phyloP scores from a whole-genome alignment of 106 monocot species.

The Acorus gramineus region DNA sequence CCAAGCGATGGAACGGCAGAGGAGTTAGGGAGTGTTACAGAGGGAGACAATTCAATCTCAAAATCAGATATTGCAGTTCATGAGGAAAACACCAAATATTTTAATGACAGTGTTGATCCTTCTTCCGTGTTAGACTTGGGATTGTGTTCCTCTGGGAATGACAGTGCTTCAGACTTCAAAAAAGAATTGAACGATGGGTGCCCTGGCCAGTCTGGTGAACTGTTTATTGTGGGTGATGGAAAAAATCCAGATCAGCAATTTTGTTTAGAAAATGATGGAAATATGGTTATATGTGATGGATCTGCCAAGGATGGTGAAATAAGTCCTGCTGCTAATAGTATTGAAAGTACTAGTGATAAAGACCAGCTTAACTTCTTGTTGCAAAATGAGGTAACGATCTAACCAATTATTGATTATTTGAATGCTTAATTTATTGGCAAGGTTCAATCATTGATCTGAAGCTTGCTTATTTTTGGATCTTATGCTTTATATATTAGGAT shows the following conservation, averaged over 20 bases:
- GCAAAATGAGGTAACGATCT: slow-evolving; percentile 58
- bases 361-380: slow-evolving; percentile 35
- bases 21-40: slow-evolving; percentile 2
- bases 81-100: slow-evolving; percentile 4
- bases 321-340: slow-evolving; percentile 1
- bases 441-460: neutral
- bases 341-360: slow-evolving; percentile 21
- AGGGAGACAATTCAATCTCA: slow-evolving; percentile 1
- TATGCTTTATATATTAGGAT: too few relatives aligned
- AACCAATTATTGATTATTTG: too few relatives aligned
- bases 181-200: slow-evolving; percentile 1
- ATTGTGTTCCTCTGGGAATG: slow-evolving; percentile 8
- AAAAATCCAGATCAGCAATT: slow-evolving; percentile 3
- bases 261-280: slow-evolving; percentile 17
- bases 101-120: slow-evolving; percentile 8
- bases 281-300: slow-evolving; percentile 1
- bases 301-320: slow-evolving; percentile 6
- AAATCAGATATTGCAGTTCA: neutral
- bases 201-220: too few relatives aligned
- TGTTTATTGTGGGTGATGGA: neutral
- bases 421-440: too few relatives aligned
- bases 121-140: neutral
- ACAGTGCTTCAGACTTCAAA: neutral
- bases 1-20: slow-evolving; percentile 8
- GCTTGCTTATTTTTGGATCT: too few relatives aligned